phyloP scores from a whole-genome alignment of 371 early-diverging fungal genomes.

The Entomophthora muscae region DNA sequence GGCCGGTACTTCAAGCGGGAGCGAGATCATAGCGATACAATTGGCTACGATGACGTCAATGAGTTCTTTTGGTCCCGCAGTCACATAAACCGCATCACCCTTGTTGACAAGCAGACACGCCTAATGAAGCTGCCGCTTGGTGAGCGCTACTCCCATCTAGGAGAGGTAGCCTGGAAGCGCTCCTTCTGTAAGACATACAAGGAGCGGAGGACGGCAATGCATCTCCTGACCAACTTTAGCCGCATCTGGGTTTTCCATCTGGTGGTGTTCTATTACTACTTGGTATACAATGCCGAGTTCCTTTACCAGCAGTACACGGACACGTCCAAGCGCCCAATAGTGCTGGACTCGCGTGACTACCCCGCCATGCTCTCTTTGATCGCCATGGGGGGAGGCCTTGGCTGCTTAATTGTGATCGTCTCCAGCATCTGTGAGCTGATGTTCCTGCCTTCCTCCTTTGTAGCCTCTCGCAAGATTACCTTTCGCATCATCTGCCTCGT shows the following conservation, averaged over 20 bases:
- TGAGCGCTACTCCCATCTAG: slow-evolving; percentile 41
- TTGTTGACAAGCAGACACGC: slow-evolving; percentile 26
- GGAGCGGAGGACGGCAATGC: slow-evolving; percentile 69
- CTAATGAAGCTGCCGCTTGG: slow-evolving; percentile 36
- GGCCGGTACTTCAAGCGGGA: slow-evolving; percentile 58
- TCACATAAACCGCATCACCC: slow-evolving; percentile 33
- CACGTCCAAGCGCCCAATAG: slow-evolving; percentile 18
- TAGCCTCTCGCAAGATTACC: slow-evolving; percentile 30
- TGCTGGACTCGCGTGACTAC: slow-evolving; percentile 20
- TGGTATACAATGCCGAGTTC: slow-evolving; percentile 24
- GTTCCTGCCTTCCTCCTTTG: slow-evolving; percentile 43
- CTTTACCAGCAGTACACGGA: slow-evolving; percentile 20
- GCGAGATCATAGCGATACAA: slow-evolving; percentile 56
- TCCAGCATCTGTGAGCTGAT: slow-evolving; percentile 48
- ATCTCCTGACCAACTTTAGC: slow-evolving; percentile 68
- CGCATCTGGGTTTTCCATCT: slow-evolving; percentile 78
- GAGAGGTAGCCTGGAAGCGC: slow-evolving; percentile 49
- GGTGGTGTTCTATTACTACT: slow-evolving; percentile 67
- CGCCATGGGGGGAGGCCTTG: slow-evolving; percentile 55
- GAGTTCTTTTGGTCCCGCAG: slow-evolving; percentile 70
- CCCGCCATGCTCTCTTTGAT: slow-evolving; percentile 46
- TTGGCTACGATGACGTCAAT: slow-evolving; percentile 83
- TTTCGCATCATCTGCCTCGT: slow-evolving; percentile 37
- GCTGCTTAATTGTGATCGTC: slow-evolving; percentile 41
- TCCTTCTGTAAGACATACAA: slow-evolving; percentile 70